A percentile compares a stretch with the other conserved stretches of the same genome.
Evolutionary conservation across 257 asterid species (phyloP).

Genomic region (Capsicum chinense): DNA sequence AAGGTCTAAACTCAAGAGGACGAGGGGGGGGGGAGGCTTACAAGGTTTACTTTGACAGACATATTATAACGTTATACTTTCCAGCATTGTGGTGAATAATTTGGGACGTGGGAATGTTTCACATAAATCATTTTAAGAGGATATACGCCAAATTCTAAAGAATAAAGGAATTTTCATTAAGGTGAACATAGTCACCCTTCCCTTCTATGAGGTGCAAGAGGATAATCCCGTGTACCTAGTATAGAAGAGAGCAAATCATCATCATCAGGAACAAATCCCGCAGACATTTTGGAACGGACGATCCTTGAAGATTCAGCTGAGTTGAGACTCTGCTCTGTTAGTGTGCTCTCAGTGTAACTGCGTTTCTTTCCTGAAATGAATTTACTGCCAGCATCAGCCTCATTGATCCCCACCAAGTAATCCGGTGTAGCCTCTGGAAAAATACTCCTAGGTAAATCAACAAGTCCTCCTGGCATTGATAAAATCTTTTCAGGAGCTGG

Average conservation of each 20-base stretch:
- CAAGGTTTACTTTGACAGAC: constrained; percentile 23
- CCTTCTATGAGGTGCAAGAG: background rate
- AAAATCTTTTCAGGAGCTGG: constrained; percentile 76
- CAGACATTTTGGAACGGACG: constrained; percentile 62
- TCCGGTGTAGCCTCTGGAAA: constrained; percentile 61
- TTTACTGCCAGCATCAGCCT: constrained; percentile 73
- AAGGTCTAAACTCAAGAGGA: background rate
- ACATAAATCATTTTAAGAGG: constrained; percentile 2
- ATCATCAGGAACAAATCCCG: constrained; percentile 83
- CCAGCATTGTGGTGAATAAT: background rate
- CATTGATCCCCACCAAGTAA: constrained; percentile 50
- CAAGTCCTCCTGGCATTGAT: constrained; percentile 59
- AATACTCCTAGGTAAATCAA: constrained; percentile 48
- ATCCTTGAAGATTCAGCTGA: constrained; percentile 83
- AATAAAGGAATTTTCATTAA: background rate
- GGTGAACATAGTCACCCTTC: background rate
- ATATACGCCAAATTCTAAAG: background rate
- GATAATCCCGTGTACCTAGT: constrained; percentile 56
- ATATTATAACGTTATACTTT: background rate
- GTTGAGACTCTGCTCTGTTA: constrained; percentile 85
- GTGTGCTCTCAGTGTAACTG: constrained; percentile 80
- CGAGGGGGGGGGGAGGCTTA: background rate
- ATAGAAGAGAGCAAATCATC: constrained; percentile 91
- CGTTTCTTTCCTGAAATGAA: constrained; percentile 79
- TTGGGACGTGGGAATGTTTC: background rate